These are phyloP conservation scores for Inosperma sp. DNA, from an alignment of 768 basidiomycete species.

Conservation along the genomic window DNA sequence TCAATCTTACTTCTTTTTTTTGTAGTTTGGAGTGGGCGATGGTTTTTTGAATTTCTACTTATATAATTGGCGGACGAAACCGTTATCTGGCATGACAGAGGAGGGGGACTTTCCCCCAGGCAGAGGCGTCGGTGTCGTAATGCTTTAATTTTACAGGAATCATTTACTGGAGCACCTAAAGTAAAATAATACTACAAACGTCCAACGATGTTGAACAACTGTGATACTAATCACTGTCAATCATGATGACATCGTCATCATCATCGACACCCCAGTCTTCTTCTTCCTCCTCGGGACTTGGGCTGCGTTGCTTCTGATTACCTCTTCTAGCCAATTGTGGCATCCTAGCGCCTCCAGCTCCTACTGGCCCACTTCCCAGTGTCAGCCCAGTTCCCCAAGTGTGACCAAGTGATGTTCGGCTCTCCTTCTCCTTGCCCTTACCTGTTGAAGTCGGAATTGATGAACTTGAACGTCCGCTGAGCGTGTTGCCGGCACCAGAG, in stretches of 20 bases:
- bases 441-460: conserved; percentile 30
- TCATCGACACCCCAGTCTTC: conserved; percentile 78
- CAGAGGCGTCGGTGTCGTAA: conserved; percentile 85
- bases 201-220: neutral
- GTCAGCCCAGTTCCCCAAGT: conserved; percentile 49
- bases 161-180: neutral
- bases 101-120: conserved; percentile 57
- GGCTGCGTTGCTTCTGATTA: conserved; percentile 50
- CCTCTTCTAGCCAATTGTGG: conserved; percentile 41
- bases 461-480: conserved; percentile 48
- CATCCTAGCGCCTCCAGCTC: conserved; percentile 48
- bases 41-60: conserved; percentile 89
- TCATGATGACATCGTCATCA: conserved; percentile 77
- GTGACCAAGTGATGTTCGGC: conserved; percentile 25
- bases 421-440: conserved; percentile 50
- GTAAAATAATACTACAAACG: conserved; percentile 12
- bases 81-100: conserved; percentile 64
- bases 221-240: conserved; percentile 65
- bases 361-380: conserved; percentile 40
- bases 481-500: conserved; percentile 60
- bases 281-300: conserved; percentile 66
- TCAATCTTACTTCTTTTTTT: conserved; percentile 4
- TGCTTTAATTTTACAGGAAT: conserved; percentile 55
- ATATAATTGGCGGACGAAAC: conserved; percentile 90
- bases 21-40: conserved; percentile 87